A percentile compares a stretch with the other conserved stretches of the same genome.
phyloP scores from a whole-genome alignment of 768 basidiomycete species.

The Leucocoprinus leucothites region DNA sequence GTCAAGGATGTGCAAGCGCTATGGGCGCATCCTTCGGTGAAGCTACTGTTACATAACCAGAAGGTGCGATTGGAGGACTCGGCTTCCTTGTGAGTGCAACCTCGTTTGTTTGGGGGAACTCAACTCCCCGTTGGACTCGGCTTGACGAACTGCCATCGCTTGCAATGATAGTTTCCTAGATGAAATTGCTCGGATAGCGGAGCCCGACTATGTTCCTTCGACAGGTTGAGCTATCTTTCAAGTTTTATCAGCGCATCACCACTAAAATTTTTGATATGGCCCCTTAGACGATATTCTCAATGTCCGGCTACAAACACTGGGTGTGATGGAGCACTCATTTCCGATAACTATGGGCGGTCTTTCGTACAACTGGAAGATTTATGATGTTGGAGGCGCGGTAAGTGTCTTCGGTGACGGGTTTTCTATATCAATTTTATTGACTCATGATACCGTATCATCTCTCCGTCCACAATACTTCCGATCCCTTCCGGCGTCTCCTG shows the following conservation, averaged over 20 bases:
- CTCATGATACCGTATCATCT: background rate
- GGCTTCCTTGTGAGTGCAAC: conserved; percentile 60
- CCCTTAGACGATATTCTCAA: conserved; percentile 69
- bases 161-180: conserved; percentile 56
- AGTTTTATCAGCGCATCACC: background rate
- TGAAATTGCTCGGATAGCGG: conserved; percentile 60
- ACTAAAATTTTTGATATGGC: background rate
- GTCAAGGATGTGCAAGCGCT: conserved; percentile 56
- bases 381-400: conserved; percentile 83
- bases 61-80: conserved; percentile 73
- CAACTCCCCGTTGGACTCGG: conserved; percentile 11
- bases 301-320: conserved; percentile 77
- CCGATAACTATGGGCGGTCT: conserved; percentile 60
- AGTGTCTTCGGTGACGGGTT: conserved; percentile 24
- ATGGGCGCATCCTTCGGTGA: conserved; percentile 70
- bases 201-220: conserved; percentile 67
- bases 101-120: background rate
- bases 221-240: conserved; percentile 59
- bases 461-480: background rate
- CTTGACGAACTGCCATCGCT: background rate
- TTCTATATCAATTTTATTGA: background rate
- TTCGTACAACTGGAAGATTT: conserved; percentile 73
- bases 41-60: conserved; percentile 49
- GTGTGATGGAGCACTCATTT: conserved; percentile 75
- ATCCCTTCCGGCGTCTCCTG: background rate